Evolutionary conservation across 1,139 yeast genomes (phyloP), one percentile per base, ranked within the genome.

Genomic region (Suhomyces terraborum): DNA sequence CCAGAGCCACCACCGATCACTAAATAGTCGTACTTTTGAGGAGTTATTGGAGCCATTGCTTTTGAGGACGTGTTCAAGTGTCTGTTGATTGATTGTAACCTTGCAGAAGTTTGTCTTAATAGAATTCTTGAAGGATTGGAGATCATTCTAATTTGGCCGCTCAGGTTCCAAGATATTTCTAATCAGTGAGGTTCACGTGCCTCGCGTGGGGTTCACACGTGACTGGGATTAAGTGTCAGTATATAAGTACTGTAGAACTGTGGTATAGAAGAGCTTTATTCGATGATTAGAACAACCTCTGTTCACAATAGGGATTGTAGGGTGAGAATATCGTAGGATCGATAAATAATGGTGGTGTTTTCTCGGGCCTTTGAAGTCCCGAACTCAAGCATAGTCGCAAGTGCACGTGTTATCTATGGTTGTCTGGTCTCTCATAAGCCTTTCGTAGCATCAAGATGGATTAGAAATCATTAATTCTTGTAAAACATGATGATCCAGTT

Each of bases 1-100:
- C 98, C 99, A 29, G 97, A 88, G n/a, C 99, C 99, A 47, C 98
- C 99, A 36, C 99, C 99, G 54, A 93, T 93, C 46, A 93, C 98
- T 42, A 93, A 73, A 61, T 88, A 93, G 56, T 91, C 89, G 72
- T 82, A 93, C 59, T 88, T 93, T 38, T 75, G 75, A 16, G 61
- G 17, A 9, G 59, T 44, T 27, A 73, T 59, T 30, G 84, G 82
- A 30, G 84, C 80, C 85, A 80, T 80, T 24, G 49, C 48, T 22
- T 35, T 32, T 9, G 59, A 46, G 23, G 62, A 45, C 16, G 49
- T 45, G 18, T 56, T 52, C 37, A 68, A 54, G 46, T 67, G 72
- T 50, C 66, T 55, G 38, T 53, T 38, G 9, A 51, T 42, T 32
- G 43, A 29, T 14, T 38, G 38, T 29, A 47, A 39, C 24, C 47